Conservation (phyloP, 176 grass and related monocot genomes). For the Thinopyrum elongatum region DNA sequence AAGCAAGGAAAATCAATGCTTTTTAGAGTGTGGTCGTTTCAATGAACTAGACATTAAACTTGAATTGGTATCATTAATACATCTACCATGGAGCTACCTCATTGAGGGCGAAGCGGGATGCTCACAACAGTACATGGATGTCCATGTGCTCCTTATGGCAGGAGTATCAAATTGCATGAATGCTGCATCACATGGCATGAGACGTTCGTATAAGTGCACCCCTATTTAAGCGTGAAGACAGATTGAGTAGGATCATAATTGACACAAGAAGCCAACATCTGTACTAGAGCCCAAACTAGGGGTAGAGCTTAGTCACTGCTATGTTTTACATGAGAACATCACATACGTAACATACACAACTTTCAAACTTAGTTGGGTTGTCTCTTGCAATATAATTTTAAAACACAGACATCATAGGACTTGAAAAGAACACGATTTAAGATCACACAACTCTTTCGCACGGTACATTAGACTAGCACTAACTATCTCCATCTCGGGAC, state of each 20-base stretch:
- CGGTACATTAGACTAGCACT: too few species aligned
- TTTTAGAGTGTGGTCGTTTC: background rate
- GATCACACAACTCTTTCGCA: too few species aligned
- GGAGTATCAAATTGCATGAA: background rate
- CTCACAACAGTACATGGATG: background rate
- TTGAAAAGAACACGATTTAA: too few species aligned
- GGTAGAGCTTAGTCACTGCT: background rate
- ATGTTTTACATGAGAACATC: background rate
- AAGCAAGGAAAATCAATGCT: background rate
- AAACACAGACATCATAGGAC: too few species aligned
- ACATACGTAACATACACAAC: background rate
- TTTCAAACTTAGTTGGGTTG: background rate
- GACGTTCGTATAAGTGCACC: background rate
- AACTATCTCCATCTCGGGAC: too few species aligned
- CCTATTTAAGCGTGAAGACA: background rate
- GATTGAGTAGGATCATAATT: background rate
- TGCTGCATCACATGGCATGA: background rate
- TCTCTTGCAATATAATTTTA: too few species aligned
- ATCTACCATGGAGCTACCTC: background rate
- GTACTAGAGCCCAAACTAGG: background rate
- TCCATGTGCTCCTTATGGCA: background rate
- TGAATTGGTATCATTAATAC: background rate
- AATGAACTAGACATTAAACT: background rate
- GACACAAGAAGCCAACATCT: background rate
- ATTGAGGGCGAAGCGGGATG: background rate